These are phyloP conservation scores for Clathrospora elynae DNA, from an alignment of 2,329 filamentous ascomycete species.

Conservation along the genomic window DNA sequence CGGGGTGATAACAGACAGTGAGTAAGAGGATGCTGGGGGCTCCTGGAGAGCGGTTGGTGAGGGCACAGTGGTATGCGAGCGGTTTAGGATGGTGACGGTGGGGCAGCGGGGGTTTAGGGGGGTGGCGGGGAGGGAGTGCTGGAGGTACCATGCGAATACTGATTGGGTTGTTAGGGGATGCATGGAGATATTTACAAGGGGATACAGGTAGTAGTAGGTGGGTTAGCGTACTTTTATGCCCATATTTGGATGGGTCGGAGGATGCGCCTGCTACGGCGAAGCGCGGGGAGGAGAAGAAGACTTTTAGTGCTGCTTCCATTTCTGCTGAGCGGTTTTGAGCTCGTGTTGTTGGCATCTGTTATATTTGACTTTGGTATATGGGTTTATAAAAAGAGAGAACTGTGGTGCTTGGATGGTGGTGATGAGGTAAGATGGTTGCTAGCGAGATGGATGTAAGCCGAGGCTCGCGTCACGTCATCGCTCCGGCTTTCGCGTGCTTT, in stretches of 20 bases:
- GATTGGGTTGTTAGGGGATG: background rate
- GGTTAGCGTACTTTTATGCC: slow-evolving; percentile 72
- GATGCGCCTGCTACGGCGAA: slow-evolving; percentile 93
- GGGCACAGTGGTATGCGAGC: slow-evolving; percentile 66
- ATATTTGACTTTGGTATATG: too few relatives aligned
- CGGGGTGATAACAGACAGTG: slow-evolving; percentile 85
- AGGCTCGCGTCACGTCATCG: too few relatives aligned
- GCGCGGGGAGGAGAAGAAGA: slow-evolving; percentile 77
- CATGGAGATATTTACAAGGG: too few relatives aligned
- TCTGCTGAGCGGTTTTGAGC: slow-evolving; percentile 29
- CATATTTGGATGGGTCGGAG: slow-evolving; percentile 82
- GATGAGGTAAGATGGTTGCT: too few relatives aligned
- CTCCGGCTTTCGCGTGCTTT: too few relatives aligned
- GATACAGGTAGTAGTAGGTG: too few relatives aligned
- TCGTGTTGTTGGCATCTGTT: slow-evolving; percentile 36
- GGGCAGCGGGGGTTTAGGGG: slow-evolving; percentile 79
- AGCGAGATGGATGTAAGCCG: too few relatives aligned
- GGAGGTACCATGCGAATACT: slow-evolving; percentile 91
- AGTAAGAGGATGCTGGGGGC: slow-evolving; percentile 62
- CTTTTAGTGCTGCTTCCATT: slow-evolving; percentile 72
- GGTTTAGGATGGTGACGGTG: slow-evolving; percentile 65
- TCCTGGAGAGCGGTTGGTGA: slow-evolving; percentile 67
- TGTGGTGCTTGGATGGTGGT: too few relatives aligned
- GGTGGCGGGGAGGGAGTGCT: slow-evolving; percentile 74
- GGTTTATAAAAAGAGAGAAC: too few relatives aligned